Percentiles rank a stretch among this genome's conserved stretches.
Evolutionary conservation across 352 stramenopile genomes (phyloP).

Genomic region (Phytophthora fragariaefolia): DNA sequence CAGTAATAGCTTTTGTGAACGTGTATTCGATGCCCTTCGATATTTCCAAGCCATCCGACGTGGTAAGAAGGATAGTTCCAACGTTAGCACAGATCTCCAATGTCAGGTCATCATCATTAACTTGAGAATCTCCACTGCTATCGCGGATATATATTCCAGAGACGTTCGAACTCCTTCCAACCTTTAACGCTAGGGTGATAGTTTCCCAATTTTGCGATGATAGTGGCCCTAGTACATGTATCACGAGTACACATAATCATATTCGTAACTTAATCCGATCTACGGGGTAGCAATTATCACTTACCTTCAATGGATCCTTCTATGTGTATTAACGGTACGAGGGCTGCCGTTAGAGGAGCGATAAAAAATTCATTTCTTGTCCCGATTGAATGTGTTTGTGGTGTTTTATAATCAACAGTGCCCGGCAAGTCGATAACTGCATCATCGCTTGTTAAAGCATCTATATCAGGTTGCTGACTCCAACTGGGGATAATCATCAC

Average conservation of each 20-base stretch:
- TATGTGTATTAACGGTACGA: neutral
- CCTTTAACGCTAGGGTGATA: neutral
- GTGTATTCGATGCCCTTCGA: neutral
- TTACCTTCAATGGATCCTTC: neutral
- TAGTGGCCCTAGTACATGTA: neutral
- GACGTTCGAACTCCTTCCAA: neutral
- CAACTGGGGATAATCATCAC: neutral
- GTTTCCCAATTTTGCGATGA: neutral
- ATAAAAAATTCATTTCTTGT: neutral
- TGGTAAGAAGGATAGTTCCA: neutral
- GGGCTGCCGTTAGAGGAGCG: neutral
- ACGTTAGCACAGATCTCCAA: slow-evolving; percentile 1
- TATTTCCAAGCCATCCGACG: slow-evolving; percentile 2
- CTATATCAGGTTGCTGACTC: neutral
- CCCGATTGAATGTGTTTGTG: neutral
- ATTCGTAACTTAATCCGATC: neutral
- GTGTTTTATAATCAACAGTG: neutral
- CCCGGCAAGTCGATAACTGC: neutral
- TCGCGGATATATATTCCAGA: slow-evolving; percentile 1
- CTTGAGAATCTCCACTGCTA: neutral
- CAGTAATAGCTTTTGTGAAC: neutral
- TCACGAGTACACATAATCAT: neutral
- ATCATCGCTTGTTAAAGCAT: neutral
- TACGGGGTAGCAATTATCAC: neutral
- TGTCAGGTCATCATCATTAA: neutral